These are phyloP conservation scores for Steccherinum ochraceum DNA, from an alignment of 768 basidiomycete genomes.

Conservation along the genomic window DNA sequence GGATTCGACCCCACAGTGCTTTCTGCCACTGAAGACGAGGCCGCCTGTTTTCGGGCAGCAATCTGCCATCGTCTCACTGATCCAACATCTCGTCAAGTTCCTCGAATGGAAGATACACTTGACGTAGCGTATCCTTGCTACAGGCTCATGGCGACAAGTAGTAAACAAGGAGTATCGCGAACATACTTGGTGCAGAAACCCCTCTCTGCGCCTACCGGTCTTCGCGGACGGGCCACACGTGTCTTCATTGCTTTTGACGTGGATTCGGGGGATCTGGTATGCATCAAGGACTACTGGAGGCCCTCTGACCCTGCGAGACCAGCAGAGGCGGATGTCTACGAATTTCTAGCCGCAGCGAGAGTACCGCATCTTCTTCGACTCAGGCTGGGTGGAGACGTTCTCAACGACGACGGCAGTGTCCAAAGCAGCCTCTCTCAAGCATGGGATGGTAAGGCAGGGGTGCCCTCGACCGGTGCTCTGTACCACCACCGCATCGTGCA, in stretches of 20 bases:
- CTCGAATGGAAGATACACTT: not conserved
- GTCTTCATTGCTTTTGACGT: slow-evolving; percentile 4
- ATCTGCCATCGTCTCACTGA: not conserved
- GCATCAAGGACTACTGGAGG: slow-evolving; percentile 9
- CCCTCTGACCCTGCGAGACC: not conserved
- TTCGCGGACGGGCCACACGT: slow-evolving; percentile 7
- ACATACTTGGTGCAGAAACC: not conserved
- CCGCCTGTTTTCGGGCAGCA: not conserved
- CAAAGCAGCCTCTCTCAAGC: not conserved
- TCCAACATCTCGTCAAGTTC: not conserved
- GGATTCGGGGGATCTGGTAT: not conserved
- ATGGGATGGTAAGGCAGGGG: not conserved
- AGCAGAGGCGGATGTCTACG: not conserved
- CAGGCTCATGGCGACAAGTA: not conserved
- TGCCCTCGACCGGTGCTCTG: not conserved
- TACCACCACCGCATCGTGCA: slow-evolving; percentile 8
- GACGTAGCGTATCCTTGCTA: not conserved
- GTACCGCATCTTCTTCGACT: too few species aligned
- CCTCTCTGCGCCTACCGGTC: not conserved
- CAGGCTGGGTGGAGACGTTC: not conserved
- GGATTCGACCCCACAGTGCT: slow-evolving; percentile 24
- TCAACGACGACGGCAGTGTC: not conserved
- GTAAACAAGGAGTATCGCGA: not conserved
- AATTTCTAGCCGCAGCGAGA: not conserved
- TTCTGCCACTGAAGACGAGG: slow-evolving; percentile 1